Evolutionary conservation across 1,139 yeast genomes (phyloP).

Genomic region (Sugiyamaella japonica): DNA sequence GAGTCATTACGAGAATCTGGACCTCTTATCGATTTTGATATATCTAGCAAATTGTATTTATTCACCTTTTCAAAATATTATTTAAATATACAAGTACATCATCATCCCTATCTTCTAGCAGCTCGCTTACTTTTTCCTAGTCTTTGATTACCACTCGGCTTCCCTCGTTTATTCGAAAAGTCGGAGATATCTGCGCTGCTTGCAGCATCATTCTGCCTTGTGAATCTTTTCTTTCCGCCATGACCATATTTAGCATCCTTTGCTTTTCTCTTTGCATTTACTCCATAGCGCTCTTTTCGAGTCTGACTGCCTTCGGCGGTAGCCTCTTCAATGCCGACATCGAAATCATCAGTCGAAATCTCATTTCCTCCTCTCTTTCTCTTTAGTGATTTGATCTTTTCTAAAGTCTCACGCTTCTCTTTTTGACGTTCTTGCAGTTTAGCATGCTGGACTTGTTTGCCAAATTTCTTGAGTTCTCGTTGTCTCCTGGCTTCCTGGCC

Average conservation of each 20-base stretch:
- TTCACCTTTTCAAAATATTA: not conserved
- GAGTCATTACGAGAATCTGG: too few species aligned
- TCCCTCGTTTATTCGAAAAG: conserved; percentile 51
- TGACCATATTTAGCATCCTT: conserved; percentile 67
- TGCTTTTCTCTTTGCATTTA: conserved; percentile 63
- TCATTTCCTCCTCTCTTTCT: conserved; percentile 82
- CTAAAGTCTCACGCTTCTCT: conserved; percentile 88
- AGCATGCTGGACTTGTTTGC: conserved; percentile 94
- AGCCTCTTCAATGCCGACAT: conserved; percentile 87
- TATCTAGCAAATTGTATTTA: not conserved
- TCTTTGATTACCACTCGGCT: conserved; percentile 45
- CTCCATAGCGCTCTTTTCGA: conserved; percentile 41
- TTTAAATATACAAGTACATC: conserved; percentile 2
- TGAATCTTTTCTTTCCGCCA: conserved; percentile 78
- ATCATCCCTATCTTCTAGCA: conserved; percentile 12
- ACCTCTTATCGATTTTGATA: not conserved
- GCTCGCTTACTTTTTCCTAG: conserved; percentile 75
- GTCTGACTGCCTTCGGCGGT: conserved; percentile 47
- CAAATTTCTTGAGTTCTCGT: conserved; percentile 92
- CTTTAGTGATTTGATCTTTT: conserved; percentile 84
- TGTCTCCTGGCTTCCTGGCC: conserved; percentile 92
- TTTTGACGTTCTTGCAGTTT: conserved; percentile 93
- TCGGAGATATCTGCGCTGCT: conserved; percentile 72
- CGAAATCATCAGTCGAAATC: conserved; percentile 52
- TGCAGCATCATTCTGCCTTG: conserved; percentile 70